These are phyloP conservation scores for Saturnispora sekii DNA, from an alignment of 805 yeast genomes.

Conservation along the genomic window DNA sequence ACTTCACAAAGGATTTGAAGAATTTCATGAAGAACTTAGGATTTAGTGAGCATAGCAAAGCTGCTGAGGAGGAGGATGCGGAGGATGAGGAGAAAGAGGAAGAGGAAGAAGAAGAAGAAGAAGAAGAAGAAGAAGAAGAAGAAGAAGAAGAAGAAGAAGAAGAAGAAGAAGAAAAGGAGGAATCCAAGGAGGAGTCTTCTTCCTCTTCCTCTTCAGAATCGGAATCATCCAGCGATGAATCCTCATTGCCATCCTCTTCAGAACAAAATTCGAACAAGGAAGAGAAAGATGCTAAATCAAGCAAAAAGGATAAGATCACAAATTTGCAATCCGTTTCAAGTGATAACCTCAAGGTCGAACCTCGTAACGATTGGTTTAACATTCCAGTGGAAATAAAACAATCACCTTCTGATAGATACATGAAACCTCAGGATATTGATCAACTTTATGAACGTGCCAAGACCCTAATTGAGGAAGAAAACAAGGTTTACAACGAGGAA, in stretches of 20 bases:
- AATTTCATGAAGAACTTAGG: conserved; percentile 63
- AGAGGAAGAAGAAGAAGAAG: conserved; percentile 29
- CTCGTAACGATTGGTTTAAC: conserved; percentile 70
- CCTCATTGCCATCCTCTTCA: conserved; percentile 21
- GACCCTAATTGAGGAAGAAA: conserved; percentile 57
- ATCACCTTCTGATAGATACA: conserved; percentile 25
- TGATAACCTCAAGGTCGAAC: conserved; percentile 47
- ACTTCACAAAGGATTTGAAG: conserved; percentile 44
- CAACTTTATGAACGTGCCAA: conserved; percentile 59
- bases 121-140: conserved; percentile 25
- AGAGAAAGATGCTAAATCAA: conserved; percentile 23
- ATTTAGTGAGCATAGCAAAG: conserved; percentile 33
- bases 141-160: conserved; percentile 26
- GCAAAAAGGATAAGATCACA: conserved; percentile 21
- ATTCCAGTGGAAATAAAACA: conserved; percentile 31
- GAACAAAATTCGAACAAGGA: conserved; percentile 26
- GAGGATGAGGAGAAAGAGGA: conserved; percentile 28
- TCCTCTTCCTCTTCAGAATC: conserved; percentile 9
- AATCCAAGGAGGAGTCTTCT: conserved; percentile 13
- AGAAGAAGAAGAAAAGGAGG: conserved; percentile 24
- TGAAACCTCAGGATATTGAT: conserved; percentile 47
- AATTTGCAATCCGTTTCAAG: conserved; percentile 42
- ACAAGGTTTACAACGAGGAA: conserved; percentile 59
- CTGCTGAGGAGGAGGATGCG: conserved; percentile 31
- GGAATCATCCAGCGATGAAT: conserved; percentile 25